These are phyloP conservation scores for Penicillium crystallinum DNA, from an alignment of 495 filamentous ascomycete genomes.

Conservation along the genomic window DNA sequence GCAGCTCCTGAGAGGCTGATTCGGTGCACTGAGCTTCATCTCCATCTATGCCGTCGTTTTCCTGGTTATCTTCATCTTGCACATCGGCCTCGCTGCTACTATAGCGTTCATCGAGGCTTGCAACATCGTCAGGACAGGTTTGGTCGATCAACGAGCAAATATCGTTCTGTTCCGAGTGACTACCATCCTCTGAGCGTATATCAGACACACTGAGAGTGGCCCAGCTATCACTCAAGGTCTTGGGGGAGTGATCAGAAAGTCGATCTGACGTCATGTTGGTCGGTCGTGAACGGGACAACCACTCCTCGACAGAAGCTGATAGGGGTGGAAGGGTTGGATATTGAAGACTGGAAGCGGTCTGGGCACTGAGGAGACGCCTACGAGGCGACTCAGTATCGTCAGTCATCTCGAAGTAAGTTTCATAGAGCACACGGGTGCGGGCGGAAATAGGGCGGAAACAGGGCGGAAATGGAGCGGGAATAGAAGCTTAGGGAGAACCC, in stretches of 20 bases:
- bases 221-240: constrained; percentile 45
- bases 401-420: constrained; percentile 31
- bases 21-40: constrained; percentile 27
- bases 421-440: constrained; percentile 7
- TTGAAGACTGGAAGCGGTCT: constrained; percentile 31
- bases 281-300: constrained; percentile 43
- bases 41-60: constrained; percentile 19
- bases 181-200: constrained; percentile 41
- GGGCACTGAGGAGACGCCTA: constrained; percentile 27
- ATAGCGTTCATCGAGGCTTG: constrained; percentile 41
- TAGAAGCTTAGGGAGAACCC: constrained; percentile 4
- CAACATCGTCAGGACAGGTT: constrained; percentile 41
- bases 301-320: constrained; percentile 45
- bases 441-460: background rate
- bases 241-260: constrained; percentile 18
- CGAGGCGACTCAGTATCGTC: constrained; percentile 33
- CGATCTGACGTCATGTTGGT: constrained; percentile 39
- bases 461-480: too few relatives aligned
- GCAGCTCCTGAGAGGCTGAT: constrained; percentile 39
- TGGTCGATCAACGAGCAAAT: constrained; percentile 43
- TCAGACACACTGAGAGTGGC: constrained; percentile 44
- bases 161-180: constrained; percentile 43
- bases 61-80: constrained; percentile 24
- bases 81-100: constrained; percentile 37
- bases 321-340: constrained; percentile 44